These are phyloP conservation scores for Suhomyces canberraensis DNA, from an alignment of 805 yeast species.

Conservation along the genomic window DNA sequence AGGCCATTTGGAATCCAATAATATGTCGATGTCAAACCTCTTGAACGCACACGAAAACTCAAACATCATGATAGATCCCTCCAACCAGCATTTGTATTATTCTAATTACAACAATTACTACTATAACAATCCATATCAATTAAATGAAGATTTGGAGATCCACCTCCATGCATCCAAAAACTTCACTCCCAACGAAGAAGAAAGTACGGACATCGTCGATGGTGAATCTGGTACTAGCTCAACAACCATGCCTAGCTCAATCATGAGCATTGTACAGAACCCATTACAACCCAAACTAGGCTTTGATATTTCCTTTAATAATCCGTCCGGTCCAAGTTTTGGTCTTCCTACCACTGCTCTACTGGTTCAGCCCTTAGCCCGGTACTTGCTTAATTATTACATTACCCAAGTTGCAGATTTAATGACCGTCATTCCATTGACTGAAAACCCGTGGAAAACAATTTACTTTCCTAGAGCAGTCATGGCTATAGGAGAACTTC, in stretches of 20 bases:
- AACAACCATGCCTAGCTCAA: slow-evolving; percentile 49
- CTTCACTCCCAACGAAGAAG: slow-evolving; percentile 21
- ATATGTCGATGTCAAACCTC: slow-evolving; percentile 15
- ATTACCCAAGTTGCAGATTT: slow-evolving; percentile 73
- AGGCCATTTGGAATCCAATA: neutral
- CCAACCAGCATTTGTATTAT: slow-evolving; percentile 35
- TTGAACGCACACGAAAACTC: slow-evolving; percentile 10
- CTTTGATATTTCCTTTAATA: slow-evolving; percentile 36
- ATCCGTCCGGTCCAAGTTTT: slow-evolving; percentile 15
- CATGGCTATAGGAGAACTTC: slow-evolving; percentile 76
- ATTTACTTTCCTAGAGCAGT: slow-evolving; percentile 83
- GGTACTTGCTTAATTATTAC: slow-evolving; percentile 71
- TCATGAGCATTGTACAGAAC: slow-evolving; percentile 48
- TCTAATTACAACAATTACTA: slow-evolving; percentile 37
- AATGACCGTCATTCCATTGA: slow-evolving; percentile 67
- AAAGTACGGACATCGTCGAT: slow-evolving; percentile 31
- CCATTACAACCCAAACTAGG: slow-evolving; percentile 42
- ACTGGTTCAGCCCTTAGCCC: slow-evolving; percentile 63
- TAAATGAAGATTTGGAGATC: slow-evolving; percentile 37
- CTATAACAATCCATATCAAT: slow-evolving; percentile 38
- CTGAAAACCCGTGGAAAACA: slow-evolving; percentile 84
- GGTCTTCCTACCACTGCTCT: slow-evolving; percentile 59
- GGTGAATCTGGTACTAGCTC: slow-evolving; percentile 26
- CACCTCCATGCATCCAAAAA: slow-evolving; percentile 40
- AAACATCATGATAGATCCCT: slow-evolving; percentile 25